phyloP scores from a whole-genome alignment of 371 early-diverging fungal species.

The Cokeromyces recurvatus region DNA sequence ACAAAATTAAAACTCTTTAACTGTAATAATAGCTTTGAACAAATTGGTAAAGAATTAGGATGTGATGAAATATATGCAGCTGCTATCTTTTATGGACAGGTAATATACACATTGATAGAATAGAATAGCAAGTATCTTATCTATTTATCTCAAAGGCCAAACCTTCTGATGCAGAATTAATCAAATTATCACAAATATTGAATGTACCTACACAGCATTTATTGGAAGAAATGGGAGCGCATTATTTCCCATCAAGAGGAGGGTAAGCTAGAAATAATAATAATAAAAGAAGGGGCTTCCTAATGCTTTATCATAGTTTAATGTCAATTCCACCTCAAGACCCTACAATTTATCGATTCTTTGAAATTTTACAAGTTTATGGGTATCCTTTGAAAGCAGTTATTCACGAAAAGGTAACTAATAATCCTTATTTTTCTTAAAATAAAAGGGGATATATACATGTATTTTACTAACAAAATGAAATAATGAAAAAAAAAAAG shows the following conservation, averaged over 20 bases:
- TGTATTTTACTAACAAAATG: no score
- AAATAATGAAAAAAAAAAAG: no score
- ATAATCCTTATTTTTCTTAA: no score
- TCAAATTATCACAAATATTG: constrained; percentile 43
- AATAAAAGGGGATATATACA: background rate
- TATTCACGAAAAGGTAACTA: constrained; percentile 53
- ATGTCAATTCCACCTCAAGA: constrained; percentile 46
- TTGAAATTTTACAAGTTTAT: constrained; percentile 54
- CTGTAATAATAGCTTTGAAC: constrained; percentile 58
- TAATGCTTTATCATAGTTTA: constrained; percentile 21
- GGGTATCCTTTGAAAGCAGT: constrained; percentile 50
- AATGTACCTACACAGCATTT: constrained; percentile 53
- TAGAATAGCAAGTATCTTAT: no score
- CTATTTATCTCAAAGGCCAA: constrained; percentile 34
- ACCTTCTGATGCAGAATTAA: constrained; percentile 44
- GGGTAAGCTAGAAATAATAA: constrained; percentile 22
- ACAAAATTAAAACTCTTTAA: background rate
- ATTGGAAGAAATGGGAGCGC: constrained; percentile 44
- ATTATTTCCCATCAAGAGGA: constrained; percentile 55
- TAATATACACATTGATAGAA: constrained; percentile 5
- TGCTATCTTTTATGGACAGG: constrained; percentile 68
- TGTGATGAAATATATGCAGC: constrained; percentile 69
- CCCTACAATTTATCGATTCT: constrained; percentile 51
- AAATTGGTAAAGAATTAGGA: constrained; percentile 51
- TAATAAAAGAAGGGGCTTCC: no score